Evolutionary conservation across 2,329 filamentous ascomycete genomes (phyloP).

Genomic region (Cladophialophora immunda): DNA sequence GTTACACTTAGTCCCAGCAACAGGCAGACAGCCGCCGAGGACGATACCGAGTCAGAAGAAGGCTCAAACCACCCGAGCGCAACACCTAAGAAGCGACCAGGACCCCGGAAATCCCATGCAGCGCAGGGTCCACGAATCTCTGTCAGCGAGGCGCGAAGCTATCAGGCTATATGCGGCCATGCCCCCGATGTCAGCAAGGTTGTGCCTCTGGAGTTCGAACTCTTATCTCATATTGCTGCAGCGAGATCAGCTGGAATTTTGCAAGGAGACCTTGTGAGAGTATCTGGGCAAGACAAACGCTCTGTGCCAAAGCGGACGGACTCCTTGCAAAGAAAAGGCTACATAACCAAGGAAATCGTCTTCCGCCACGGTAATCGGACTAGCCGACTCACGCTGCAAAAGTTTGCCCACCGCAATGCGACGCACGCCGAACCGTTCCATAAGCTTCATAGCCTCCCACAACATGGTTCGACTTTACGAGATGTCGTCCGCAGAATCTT

Average conservation of each 20-base stretch:
- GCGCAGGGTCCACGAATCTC: conserved; percentile 48
- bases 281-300: conserved; percentile 70
- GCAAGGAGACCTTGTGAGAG: conserved; percentile 63
- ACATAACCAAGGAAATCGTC: conserved; percentile 66
- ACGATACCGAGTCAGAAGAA: neutral
- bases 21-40: neutral
- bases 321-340: conserved; percentile 64
- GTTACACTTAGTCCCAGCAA: conserved; percentile 11
- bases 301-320: conserved; percentile 70
- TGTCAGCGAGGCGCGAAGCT: conserved; percentile 65
- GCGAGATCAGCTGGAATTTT: conserved; percentile 63
- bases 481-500: conserved; percentile 36
- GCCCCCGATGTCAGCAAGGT: conserved; percentile 64
- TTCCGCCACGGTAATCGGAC: conserved; percentile 61
- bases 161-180: conserved; percentile 69
- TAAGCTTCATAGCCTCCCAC: neutral
- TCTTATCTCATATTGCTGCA: conserved; percentile 67
- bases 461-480: conserved; percentile 23
- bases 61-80: conserved; percentile 5
- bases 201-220: conserved; percentile 62
- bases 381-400: conserved; percentile 64
- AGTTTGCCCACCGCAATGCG: conserved; percentile 49
- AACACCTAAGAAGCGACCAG: neutral
- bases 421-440: conserved; percentile 6
- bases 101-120: neutral